Conservation (phyloP, 148 eudicot genomes). For the Diospyros kaki region DNA sequence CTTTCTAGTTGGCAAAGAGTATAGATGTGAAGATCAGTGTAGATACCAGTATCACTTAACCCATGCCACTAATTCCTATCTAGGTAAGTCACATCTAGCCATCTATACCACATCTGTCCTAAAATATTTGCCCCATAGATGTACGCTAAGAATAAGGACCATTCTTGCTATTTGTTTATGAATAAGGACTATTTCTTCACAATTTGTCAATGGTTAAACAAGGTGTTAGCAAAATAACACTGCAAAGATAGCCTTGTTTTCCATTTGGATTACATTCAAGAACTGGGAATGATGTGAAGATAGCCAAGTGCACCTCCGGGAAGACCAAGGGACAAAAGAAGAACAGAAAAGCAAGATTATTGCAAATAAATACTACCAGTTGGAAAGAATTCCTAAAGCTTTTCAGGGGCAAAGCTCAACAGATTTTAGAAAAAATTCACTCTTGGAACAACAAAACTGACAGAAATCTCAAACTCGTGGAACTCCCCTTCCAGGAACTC, state of each 20-base stretch:
- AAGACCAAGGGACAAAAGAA: background rate
- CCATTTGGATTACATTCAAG: background rate
- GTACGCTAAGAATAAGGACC: background rate
- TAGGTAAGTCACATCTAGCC: background rate
- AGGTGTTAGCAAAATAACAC: too few species aligned
- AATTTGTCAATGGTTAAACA: too few species aligned
- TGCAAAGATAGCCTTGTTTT: too few species aligned
- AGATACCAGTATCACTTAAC: background rate
- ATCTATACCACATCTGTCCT: background rate
- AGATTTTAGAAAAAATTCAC: too few species aligned
- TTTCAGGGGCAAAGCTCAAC: background rate
- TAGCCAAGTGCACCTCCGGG: background rate
- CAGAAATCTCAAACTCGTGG: background rate
- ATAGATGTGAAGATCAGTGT: background rate
- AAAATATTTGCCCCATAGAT: background rate
- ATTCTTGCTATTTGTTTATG: background rate
- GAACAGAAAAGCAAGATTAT: background rate
- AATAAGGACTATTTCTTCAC: too few species aligned
- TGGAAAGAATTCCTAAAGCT: background rate
- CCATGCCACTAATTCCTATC: background rate
- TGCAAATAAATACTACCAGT: constrained; percentile 2
- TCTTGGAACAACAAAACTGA: background rate
- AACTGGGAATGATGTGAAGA: background rate
- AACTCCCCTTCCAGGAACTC: background rate
- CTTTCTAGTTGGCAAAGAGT: background rate